phyloP scores from a whole-genome alignment of 805 yeast species.

The Teunomyces atbi region DNA sequence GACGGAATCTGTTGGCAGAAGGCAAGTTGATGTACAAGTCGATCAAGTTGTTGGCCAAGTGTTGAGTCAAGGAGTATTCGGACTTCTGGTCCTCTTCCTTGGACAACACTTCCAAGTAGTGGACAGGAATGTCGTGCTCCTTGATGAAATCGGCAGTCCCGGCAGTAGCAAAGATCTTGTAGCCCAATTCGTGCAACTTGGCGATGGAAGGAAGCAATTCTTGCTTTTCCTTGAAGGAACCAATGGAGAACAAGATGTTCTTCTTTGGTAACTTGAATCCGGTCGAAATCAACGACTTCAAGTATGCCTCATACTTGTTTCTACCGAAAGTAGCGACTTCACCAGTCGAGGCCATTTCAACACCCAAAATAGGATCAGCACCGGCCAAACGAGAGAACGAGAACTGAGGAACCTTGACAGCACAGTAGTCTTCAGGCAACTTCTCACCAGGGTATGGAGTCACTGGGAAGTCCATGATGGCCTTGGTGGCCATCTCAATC shows the following conservation, averaged over 20 bases:
- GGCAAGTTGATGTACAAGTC: conserved; percentile 97
- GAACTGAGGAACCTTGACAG: conserved; percentile 95
- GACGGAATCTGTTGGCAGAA: conserved; percentile 93
- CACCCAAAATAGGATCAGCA: conserved; percentile 97
- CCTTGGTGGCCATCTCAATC: conserved; percentile 96
- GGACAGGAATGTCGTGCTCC: conserved; percentile 92
- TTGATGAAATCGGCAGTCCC: conserved; percentile 98
- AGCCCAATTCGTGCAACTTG: conserved; percentile 80
- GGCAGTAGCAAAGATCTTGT: conserved; percentile 91
- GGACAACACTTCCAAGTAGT: conserved; percentile 83
- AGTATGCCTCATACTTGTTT: conserved; percentile 94
- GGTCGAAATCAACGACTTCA: conserved; percentile 90
- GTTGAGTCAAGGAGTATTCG: conserved; percentile 94
- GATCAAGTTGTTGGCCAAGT: conserved; percentile 93
- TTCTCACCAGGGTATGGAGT: conserved; percentile 87
- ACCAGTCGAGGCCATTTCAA: conserved; percentile 99
- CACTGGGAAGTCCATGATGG: conserved; percentile 84
- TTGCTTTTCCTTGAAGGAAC: conserved; percentile 94
- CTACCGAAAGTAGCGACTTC: conserved; percentile 97
- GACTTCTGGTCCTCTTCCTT: conserved; percentile 78
- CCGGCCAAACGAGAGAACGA: conserved; percentile 96
- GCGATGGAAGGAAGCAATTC: conserved; percentile 87
- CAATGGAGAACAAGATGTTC: conserved; percentile 89
- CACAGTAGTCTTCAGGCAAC: conserved; percentile 91
- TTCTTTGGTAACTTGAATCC: conserved; percentile 95